These are phyloP conservation scores for Sporisorium exsertum DNA, from an alignment of 1,284 basidiomycete species.

Conservation along the genomic window DNA sequence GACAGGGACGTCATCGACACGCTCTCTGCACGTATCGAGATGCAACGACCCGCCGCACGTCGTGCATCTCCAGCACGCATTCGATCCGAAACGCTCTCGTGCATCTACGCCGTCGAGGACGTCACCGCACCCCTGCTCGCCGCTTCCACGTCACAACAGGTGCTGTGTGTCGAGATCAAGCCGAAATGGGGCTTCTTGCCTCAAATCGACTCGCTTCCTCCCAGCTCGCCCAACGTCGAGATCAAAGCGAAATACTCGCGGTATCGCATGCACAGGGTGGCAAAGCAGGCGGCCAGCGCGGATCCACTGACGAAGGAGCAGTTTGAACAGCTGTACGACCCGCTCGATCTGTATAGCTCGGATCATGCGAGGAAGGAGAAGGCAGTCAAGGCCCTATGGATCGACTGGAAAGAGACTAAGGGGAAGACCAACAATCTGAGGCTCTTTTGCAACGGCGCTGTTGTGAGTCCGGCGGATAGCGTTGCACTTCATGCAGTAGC, in stretches of 20 bases:
- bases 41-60: constrained; percentile 25
- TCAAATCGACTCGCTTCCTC: constrained; percentile 14
- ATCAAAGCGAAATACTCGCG: constrained; percentile 43
- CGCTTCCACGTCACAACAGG: background rate
- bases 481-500: constrained; percentile 1
- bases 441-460: constrained; percentile 43
- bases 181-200: constrained; percentile 53
- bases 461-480: constrained; percentile 19
- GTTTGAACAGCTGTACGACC: constrained; percentile 42
- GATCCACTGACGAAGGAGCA: constrained; percentile 6
- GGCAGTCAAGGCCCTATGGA: constrained; percentile 32
- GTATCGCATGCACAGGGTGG: constrained; percentile 41
- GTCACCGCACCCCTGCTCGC: constrained; percentile 26
- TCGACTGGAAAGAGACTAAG: constrained; percentile 22
- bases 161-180: constrained; percentile 51
- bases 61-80: constrained; percentile 28
- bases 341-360: constrained; percentile 43
- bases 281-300: constrained; percentile 4
- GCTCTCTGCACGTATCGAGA: constrained; percentile 39
- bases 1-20: constrained; percentile 35
- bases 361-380: constrained; percentile 16
- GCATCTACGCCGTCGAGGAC: constrained; percentile 45
- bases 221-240: constrained; percentile 34
- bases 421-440: constrained; percentile 46
- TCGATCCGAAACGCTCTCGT: constrained; percentile 18